A percentile compares a stretch with the other conserved stretches of the same genome.
phyloP scores from a whole-genome alignment of 805 yeast genomes.

The Kuraishia ogatae region DNA sequence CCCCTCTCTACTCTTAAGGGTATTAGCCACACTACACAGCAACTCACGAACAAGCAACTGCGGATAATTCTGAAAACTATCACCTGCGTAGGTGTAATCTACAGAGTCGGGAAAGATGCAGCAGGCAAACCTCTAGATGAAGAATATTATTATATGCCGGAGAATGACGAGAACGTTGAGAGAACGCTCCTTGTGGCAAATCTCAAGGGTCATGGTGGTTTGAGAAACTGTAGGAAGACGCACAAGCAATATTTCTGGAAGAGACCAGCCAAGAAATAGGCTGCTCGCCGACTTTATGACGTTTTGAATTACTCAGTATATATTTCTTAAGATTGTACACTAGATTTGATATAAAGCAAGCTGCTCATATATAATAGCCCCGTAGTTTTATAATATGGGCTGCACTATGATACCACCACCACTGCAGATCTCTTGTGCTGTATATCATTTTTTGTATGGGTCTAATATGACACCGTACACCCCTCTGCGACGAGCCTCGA shows the following conservation, averaged over 20 bases:
- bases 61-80: conserved; percentile 35
- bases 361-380: no score
- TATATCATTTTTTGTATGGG: no score
- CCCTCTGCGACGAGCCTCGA: neutral
- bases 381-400: no score
- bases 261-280: conserved; percentile 36
- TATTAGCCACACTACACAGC: conserved; percentile 48
- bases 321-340: neutral
- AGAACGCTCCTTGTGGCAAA: conserved; percentile 66
- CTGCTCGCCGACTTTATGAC: neutral
- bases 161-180: conserved; percentile 63
- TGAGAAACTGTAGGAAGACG: conserved; percentile 84
- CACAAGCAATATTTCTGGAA: conserved; percentile 87
- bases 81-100: conserved; percentile 75
- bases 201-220: conserved; percentile 69
- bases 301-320: neutral
- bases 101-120: conserved; percentile 89
- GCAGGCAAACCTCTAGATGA: conserved; percentile 92
- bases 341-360: neutral
- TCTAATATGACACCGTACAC: neutral
- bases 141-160: conserved; percentile 87
- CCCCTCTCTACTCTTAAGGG: conserved; percentile 66
- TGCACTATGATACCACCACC: no score
- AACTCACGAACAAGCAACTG: conserved; percentile 34
- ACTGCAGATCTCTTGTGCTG: no score